phyloP scores from a whole-genome alignment of 2,329 filamentous ascomycete species.

The Pseudopyricularia cyperi region DNA sequence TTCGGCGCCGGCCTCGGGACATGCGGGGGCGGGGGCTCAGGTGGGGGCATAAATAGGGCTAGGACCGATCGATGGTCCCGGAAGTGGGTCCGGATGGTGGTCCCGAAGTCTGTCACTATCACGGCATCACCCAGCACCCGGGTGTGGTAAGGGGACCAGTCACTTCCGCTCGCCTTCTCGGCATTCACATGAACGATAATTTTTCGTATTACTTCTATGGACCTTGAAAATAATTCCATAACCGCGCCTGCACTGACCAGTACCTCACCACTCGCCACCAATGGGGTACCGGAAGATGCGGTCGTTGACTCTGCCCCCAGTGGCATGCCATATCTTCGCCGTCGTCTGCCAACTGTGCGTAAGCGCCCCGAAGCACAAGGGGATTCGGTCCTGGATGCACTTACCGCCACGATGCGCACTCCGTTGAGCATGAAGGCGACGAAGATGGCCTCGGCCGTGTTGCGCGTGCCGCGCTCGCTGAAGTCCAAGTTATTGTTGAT shows the following conservation, averaged over 20 bases:
- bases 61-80: no score
- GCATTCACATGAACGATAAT: background rate
- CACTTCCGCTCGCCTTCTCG: background rate
- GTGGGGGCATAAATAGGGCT: no score
- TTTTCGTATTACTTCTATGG: no score
- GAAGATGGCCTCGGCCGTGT: constrained; percentile 8
- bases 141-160: background rate
- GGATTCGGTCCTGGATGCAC: background rate
- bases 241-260: background rate
- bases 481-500: constrained; percentile 9
- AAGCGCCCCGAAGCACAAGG: background rate
- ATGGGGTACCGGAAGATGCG: constrained; percentile 34
- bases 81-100: constrained; percentile 9
- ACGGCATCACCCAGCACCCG: background rate
- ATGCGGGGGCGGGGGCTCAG: no score
- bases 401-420: constrained; percentile 8
- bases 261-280: constrained; percentile 29
- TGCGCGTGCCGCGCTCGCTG: constrained; percentile 7
- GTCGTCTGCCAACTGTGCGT: background rate
- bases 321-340: constrained; percentile 30
- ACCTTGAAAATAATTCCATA: no score
- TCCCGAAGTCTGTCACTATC: constrained; percentile 3
- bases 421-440: constrained; percentile 13
- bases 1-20: no score
- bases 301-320: constrained; percentile 32